Evolutionary conservation across 768 basidiomycete species (phyloP).

Genomic region (Lactifluus piperatus): DNA sequence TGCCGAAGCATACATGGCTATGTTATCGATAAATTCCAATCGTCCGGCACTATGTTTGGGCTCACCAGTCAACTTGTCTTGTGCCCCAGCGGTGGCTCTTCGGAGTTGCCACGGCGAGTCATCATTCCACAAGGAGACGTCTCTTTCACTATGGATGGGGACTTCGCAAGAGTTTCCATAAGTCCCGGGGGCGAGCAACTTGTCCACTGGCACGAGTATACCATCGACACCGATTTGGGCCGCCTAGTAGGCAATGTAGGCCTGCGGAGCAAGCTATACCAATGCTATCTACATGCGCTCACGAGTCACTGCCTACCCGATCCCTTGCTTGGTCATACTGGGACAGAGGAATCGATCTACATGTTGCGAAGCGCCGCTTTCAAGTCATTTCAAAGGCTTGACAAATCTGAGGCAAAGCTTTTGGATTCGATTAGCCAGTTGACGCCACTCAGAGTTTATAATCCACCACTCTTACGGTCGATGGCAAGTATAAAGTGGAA

Average conservation of each 20-base stretch:
- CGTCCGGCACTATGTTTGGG: slow-evolving; percentile 37
- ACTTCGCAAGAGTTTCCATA: not conserved
- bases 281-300: slow-evolving; percentile 39
- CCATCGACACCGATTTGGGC: slow-evolving; percentile 26
- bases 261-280: slow-evolving; percentile 29
- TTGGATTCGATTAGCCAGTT: not conserved
- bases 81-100: not conserved
- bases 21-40: slow-evolving; percentile 35
- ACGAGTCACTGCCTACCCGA: slow-evolving; percentile 36
- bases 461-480: not conserved
- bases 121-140: slow-evolving; percentile 7
- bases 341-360: slow-evolving; percentile 36
- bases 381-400: slow-evolving; percentile 34
- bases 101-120: not conserved
- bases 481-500: slow-evolving; percentile 2
- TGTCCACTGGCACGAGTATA: slow-evolving; percentile 25
- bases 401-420: not conserved
- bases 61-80: slow-evolving; percentile 27
- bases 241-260: slow-evolving; percentile 25
- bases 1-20: slow-evolving; percentile 35
- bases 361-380: slow-evolving; percentile 31
- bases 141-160: not conserved
- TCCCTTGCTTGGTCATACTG: slow-evolving; percentile 36
- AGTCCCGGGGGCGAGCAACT: not conserved
- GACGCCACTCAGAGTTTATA: not conserved